Evolutionary conservation across 192 early-diverging fungal genomes (phyloP), one percentile per base, ranked within the genome.

Genomic region (Geranomyces michiganensis): DNA sequence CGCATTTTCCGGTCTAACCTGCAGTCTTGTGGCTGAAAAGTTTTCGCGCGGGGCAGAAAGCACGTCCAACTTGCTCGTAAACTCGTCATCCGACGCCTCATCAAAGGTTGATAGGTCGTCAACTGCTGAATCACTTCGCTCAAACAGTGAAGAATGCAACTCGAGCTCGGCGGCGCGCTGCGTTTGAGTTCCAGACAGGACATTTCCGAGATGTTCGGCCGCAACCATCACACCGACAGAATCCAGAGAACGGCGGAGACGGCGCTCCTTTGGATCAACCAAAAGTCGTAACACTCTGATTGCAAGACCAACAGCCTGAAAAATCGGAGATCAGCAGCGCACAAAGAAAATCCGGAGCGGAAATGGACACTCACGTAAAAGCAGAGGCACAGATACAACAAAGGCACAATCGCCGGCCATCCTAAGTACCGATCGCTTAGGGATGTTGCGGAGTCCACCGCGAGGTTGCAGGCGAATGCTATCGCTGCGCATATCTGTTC

Each of bases 141-240:
- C 58, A 32, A 60, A 60, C 27, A 26, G 7, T 14, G 58, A 32
- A 7, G 36, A 41, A 41, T 41, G 36, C 36, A 7, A 3, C 10
- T 41, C 36, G 10, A 10, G 5, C 5, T 41, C 36, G 3, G 10
- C 36, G 36, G 5, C 5, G 7, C 12, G 31, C 30, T 17, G 14
- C 4, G 30, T 8, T 29, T 60, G 27, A 60, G 27, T 14, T 29
- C 58, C 31, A 29, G 14, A 29, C 2, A 32, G 31, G 27, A 60
- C 17, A 32, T 31, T 26, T 32, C 22, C 27, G 17, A 32, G 7
- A 7, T 60, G 22, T 60, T 60, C 58, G 26, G 58, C 58, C 5
- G 58, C 31, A 60, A 60, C 41, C 9, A 36, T 19, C 8, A 41
- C 8, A 45, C 62, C 43, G 44, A 41, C 62, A 64, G 62, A 36